Percentiles rank a stretch among this genome's conserved stretches.
Conservation (phyloP, 176 grass and related monocot genomes). For the Oryza nivara region DNA sequence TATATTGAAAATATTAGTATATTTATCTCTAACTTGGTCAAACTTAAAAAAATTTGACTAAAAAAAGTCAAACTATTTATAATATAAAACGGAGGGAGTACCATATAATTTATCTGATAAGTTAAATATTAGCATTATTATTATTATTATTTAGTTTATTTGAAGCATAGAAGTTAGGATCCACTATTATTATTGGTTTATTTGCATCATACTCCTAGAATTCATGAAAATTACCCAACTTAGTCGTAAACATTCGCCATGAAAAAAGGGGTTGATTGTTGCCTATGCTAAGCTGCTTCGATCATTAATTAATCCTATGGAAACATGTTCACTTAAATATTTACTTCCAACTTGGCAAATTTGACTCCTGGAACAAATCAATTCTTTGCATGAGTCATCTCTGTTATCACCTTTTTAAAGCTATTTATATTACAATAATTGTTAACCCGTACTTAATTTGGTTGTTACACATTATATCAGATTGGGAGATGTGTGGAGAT, state of each 20-base stretch:
- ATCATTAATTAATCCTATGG: background rate
- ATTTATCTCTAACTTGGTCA: too few species aligned
- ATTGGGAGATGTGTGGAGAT: conserved; percentile 94
- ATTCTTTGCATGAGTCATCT: background rate
- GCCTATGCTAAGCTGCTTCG: background rate
- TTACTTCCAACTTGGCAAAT: background rate
- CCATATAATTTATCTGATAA: background rate
- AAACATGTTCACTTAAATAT: background rate
- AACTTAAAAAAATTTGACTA: too few species aligned
- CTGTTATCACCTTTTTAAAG: background rate
- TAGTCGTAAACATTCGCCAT: background rate
- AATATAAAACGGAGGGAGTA: background rate
- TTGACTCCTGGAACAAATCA: background rate
- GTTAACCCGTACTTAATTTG: background rate
- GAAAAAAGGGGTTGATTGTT: background rate
- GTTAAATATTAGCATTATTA: background rate
- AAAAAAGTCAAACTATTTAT: too few species aligned
- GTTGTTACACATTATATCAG: conserved; percentile 43
- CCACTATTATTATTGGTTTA: background rate
- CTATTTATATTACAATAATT: background rate
- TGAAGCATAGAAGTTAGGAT: background rate
- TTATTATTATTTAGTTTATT: background rate
- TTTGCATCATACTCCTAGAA: background rate
- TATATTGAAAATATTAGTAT: too few species aligned
- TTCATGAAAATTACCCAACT: background rate